Evolutionary conservation across 257 asterid genomes (phyloP).

Genomic region (Nicotiana tabacum): DNA sequence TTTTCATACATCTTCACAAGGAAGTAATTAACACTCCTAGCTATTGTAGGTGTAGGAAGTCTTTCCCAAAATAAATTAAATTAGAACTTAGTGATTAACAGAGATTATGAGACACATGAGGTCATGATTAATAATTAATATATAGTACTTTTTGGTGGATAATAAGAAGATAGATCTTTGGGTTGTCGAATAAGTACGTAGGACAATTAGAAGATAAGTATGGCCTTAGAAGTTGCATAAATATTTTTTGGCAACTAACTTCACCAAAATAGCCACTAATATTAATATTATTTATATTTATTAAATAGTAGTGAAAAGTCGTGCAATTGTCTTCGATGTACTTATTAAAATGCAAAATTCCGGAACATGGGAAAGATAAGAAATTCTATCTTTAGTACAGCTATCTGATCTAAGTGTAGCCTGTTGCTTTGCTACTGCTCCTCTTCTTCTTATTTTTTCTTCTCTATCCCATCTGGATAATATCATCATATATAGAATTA

Average conservation of each 20-base stretch:
- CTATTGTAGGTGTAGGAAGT: neutral
- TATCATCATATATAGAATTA: neutral
- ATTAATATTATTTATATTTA: too few species aligned
- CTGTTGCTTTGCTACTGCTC: neutral
- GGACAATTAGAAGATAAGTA: neutral
- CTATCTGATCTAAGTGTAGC: neutral
- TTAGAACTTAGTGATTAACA: neutral
- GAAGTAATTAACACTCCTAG: neutral
- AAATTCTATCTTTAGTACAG: slow-evolving; percentile 1
- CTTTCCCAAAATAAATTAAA: neutral
- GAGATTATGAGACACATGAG: neutral
- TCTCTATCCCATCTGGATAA: neutral
- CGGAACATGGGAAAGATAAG: neutral
- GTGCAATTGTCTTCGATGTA: neutral
- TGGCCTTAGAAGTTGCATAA: neutral
- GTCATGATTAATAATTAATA: neutral
- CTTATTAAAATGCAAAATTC: neutral
- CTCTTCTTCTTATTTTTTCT: neutral
- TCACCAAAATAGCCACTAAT: neutral
- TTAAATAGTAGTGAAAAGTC: neutral
- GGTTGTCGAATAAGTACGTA: neutral
- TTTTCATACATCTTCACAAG: neutral
- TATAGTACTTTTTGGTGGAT: neutral
- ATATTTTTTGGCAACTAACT: neutral
- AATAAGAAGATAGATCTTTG: neutral